phyloP scores from a whole-genome alignment of 2,329 filamentous ascomycete genomes.

The Bipolaris sorokiniana region DNA sequence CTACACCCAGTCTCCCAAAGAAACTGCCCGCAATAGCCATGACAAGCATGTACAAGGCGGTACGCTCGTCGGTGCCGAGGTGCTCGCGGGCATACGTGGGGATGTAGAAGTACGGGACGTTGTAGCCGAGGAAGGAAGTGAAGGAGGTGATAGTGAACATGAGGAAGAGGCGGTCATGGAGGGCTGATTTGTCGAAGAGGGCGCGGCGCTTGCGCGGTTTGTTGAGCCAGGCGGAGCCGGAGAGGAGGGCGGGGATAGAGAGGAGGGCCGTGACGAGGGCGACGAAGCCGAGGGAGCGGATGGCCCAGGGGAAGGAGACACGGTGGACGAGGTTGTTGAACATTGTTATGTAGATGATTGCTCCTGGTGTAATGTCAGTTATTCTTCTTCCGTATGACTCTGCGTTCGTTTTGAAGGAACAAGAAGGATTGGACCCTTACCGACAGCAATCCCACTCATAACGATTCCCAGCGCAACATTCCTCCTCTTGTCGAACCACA shows the following conservation, averaged over 20 bases:
- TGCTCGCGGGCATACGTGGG: slow-evolving; percentile 42
- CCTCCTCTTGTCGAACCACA: slow-evolving; percentile 45
- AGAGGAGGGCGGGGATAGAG: slow-evolving; percentile 46
- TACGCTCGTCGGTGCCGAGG: slow-evolving; percentile 38
- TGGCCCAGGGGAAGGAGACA: slow-evolving; percentile 46
- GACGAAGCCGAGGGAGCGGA: slow-evolving; percentile 45
- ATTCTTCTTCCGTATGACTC: no score
- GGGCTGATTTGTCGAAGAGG: slow-evolving; percentile 43
- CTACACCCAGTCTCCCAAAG: slow-evolving; percentile 41
- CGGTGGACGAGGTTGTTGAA: slow-evolving; percentile 39
- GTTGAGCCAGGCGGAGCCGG: slow-evolving; percentile 37
- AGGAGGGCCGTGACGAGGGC: slow-evolving; percentile 38
- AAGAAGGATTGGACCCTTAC: no score
- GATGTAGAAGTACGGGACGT: slow-evolving; percentile 49
- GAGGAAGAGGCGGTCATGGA: slow-evolving; percentile 44
- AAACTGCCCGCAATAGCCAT: slow-evolving; percentile 44
- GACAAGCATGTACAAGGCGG: slow-evolving; percentile 43
- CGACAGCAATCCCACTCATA: slow-evolving; percentile 49
- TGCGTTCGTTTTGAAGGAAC: no score
- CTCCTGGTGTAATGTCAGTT: slow-evolving; percentile 16
- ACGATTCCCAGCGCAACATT: slow-evolving; percentile 46
- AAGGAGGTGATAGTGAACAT: slow-evolving; percentile 46
- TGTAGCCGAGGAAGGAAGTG: slow-evolving; percentile 47
- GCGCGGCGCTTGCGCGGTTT: slow-evolving; percentile 38
- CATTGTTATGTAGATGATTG: slow-evolving; percentile 47